These are phyloP conservation scores for Eragrostis nindensis DNA, from an alignment of 176 grass and related monocot species.

Conservation along the genomic window DNA sequence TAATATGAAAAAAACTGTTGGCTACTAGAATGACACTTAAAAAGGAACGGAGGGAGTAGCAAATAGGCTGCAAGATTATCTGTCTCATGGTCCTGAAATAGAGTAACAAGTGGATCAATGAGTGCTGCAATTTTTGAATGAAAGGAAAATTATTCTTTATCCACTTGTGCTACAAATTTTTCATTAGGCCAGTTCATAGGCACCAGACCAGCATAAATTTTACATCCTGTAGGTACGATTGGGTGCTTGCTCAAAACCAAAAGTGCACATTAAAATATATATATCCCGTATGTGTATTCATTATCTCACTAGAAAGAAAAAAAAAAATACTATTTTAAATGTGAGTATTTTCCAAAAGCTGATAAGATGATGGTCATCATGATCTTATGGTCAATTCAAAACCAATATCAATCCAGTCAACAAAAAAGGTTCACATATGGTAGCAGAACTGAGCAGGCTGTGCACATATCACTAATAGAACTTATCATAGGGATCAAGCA, in stretches of 20 bases:
- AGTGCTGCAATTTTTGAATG: neutral
- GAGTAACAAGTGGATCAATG: neutral
- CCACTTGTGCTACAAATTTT: no score
- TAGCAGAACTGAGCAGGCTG: neutral
- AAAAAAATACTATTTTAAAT: neutral
- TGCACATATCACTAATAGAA: conserved; percentile 25
- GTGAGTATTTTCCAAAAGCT: neutral
- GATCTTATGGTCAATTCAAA: neutral
- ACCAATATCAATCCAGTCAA: neutral
- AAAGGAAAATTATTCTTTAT: neutral
- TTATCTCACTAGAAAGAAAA: neutral
- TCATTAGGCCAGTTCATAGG: no score
- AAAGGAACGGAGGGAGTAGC: no score
- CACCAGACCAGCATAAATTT: no score
- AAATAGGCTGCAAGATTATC: conserved; percentile 2
- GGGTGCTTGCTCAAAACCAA: neutral
- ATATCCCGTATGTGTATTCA: neutral
- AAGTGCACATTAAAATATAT: neutral
- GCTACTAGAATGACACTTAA: no score
- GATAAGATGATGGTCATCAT: neutral
- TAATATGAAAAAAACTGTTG: no score
- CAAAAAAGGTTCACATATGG: neutral
- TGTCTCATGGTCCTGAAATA: neutral
- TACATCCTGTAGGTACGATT: neutral
- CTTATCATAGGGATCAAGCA: conserved; percentile 19